A percentile compares a stretch with the other conserved stretches of the same genome.
phyloP scores from a whole-genome alignment of 148 eudicot genomes.

The Camellia lanceoleosa region DNA sequence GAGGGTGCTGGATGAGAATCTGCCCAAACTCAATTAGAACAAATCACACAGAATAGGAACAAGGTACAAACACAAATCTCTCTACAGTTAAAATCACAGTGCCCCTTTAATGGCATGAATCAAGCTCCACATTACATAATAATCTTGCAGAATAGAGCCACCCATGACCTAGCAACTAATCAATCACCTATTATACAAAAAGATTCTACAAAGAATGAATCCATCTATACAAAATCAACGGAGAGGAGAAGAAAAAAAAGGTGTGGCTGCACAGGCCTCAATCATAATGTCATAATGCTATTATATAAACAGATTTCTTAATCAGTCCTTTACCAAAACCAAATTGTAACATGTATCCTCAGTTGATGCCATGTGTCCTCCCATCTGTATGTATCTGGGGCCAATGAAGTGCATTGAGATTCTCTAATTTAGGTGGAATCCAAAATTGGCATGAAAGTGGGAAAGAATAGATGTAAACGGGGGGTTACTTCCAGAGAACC shows the following conservation, averaged over 20 bases:
- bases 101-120: not conserved
- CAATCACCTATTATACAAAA: not conserved
- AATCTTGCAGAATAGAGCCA: not conserved
- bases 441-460: not conserved
- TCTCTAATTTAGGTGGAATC: not conserved
- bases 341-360: slow-evolving; percentile 2
- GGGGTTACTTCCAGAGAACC: not conserved
- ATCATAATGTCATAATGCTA: too few species aligned
- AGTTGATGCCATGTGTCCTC: not conserved
- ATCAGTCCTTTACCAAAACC: too few species aligned
- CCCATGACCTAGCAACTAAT: not conserved
- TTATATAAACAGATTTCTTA: too few species aligned
- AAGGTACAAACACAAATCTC: slow-evolving; percentile 11
- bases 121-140: not conserved
- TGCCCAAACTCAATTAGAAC: not conserved
- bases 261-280: not conserved
- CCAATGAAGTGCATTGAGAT: not conserved
- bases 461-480: not conserved
- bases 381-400: not conserved
- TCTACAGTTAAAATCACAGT: not conserved
- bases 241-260: not conserved
- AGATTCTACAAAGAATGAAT: slow-evolving; percentile 4
- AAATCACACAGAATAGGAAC: slow-evolving; percentile 10
- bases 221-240: slow-evolving; percentile 6
- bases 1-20: not conserved